These are phyloP conservation scores for Thoreauomyces humboldtii DNA, from an alignment of 192 early-diverging fungal genomes.

Conservation along the genomic window DNA sequence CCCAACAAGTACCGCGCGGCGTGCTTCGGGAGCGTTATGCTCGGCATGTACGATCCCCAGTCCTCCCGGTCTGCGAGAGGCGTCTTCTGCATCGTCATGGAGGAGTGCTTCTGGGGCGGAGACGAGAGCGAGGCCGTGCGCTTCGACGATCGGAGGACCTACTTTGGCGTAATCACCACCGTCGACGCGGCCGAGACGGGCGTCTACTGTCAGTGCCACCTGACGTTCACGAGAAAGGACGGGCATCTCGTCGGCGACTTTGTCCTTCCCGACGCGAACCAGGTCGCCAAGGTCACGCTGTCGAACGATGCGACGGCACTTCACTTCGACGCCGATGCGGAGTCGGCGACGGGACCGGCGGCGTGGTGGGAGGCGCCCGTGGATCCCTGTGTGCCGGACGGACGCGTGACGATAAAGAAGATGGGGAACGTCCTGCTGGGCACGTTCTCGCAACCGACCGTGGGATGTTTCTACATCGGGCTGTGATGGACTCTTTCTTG, in stretches of 20 bases:
- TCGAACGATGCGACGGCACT: not conserved
- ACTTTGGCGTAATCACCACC: constrained; percentile 11
- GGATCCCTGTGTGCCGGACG: not conserved
- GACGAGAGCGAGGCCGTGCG: not conserved
- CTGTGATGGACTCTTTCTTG: constrained; percentile 2
- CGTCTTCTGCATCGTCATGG: constrained; percentile 22
- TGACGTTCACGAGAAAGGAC: not conserved
- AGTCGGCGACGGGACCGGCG: not conserved
- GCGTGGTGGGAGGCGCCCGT: constrained; percentile 6
- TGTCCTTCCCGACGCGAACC: not conserved
- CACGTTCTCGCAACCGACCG: not conserved
- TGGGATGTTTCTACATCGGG: constrained; percentile 16
- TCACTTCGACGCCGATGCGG: not conserved
- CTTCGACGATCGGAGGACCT: not conserved
- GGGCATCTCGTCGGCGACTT: not conserved
- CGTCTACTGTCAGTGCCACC: not conserved
- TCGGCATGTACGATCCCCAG: constrained; percentile 22
- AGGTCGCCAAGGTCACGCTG: not conserved
- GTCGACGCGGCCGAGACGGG: not conserved
- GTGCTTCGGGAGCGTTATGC: constrained; percentile 11
- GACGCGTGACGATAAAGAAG: constrained; percentile 5
- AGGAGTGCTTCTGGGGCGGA: constrained; percentile 18
- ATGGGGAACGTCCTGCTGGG: constrained; percentile 12
- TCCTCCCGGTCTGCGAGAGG: not conserved
- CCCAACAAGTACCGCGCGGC: constrained; percentile 14